Evolutionary conservation across 179 eudicot species (phyloP).

Genomic region (Beta corolliflora): DNA sequence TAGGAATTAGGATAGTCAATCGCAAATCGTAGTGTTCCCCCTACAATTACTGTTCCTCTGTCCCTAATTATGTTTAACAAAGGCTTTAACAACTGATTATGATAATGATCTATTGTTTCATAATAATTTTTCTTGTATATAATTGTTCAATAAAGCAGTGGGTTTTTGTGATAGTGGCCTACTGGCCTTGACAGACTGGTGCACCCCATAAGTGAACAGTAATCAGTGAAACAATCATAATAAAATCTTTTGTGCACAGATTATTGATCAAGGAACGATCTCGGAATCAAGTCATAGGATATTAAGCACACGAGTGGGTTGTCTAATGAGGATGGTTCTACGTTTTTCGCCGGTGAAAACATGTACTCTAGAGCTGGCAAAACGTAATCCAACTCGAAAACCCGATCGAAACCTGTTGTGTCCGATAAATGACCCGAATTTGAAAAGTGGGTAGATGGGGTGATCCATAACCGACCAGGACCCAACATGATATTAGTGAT

Average conservation of each 20-base stretch:
- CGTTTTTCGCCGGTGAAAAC: background rate
- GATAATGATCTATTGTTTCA: background rate
- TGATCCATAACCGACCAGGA: too few relatives aligned
- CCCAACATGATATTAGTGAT: too few relatives aligned
- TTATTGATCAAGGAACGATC: background rate
- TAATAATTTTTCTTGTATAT: background rate
- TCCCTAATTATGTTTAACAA: background rate
- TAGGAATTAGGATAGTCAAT: background rate
- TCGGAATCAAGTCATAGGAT: background rate
- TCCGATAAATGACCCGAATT: too few relatives aligned
- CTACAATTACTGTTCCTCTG: background rate
- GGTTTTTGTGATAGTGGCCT: background rate
- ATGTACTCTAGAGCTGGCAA: background rate
- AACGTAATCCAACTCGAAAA: too few relatives aligned
- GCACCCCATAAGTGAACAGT: background rate
- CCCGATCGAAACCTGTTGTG: too few relatives aligned
- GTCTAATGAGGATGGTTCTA: background rate
- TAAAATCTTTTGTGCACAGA: background rate
- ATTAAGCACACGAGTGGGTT: background rate
- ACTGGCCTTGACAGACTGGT: background rate
- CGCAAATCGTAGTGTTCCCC: background rate
- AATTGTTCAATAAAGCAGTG: background rate
- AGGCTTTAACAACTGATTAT: background rate
- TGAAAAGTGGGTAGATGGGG: too few relatives aligned
- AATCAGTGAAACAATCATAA: background rate